Evolutionary conservation across 2,329 filamentous ascomycete genomes (phyloP).

Genomic region (Monosporascus ibericus): DNA sequence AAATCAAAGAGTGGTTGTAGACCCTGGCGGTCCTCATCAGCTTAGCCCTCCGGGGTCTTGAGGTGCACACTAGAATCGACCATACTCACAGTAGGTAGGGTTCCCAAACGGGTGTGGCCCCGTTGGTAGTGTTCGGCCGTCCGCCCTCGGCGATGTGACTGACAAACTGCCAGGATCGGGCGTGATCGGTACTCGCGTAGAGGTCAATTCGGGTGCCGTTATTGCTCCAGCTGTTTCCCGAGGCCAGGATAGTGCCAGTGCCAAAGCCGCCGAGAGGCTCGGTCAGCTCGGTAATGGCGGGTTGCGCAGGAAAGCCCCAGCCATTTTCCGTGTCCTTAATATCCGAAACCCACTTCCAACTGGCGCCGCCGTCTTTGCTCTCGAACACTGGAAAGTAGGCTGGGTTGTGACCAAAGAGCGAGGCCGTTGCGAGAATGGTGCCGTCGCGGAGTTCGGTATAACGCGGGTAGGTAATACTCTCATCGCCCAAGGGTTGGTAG

Average conservation of each 20-base stretch:
- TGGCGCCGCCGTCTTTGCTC: constrained; percentile 44
- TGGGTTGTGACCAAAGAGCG: constrained; percentile 6
- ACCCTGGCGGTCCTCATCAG: constrained; percentile 26
- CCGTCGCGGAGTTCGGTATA: constrained; percentile 29
- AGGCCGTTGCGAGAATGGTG: constrained; percentile 39
- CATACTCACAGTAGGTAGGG: constrained; percentile 49
- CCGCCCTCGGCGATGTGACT: constrained; percentile 57
- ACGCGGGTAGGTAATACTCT: constrained; percentile 22
- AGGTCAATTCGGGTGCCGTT: constrained; percentile 60
- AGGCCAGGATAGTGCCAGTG: constrained; percentile 55
- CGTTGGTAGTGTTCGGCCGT: constrained; percentile 53
- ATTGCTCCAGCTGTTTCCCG: constrained; percentile 54
- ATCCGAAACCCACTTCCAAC: constrained; percentile 56
- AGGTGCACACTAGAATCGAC: not conserved
- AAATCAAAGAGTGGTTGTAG: constrained; percentile 51
- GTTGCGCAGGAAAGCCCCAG: constrained; percentile 62
- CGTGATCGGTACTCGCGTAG: constrained; percentile 56
- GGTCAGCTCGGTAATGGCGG: constrained; percentile 58
- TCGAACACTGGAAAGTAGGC: constrained; percentile 44
- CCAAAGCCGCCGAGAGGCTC: constrained; percentile 48
- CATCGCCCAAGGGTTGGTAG: constrained; percentile 3
- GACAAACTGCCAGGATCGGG: constrained; percentile 59
- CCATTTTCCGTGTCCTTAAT: constrained; percentile 59
- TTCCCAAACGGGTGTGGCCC: constrained; percentile 63
- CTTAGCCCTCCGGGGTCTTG: accelerated